phyloP scores from a whole-genome alignment of 2,329 filamentous ascomycete species.

The Fusarium longipes region DNA sequence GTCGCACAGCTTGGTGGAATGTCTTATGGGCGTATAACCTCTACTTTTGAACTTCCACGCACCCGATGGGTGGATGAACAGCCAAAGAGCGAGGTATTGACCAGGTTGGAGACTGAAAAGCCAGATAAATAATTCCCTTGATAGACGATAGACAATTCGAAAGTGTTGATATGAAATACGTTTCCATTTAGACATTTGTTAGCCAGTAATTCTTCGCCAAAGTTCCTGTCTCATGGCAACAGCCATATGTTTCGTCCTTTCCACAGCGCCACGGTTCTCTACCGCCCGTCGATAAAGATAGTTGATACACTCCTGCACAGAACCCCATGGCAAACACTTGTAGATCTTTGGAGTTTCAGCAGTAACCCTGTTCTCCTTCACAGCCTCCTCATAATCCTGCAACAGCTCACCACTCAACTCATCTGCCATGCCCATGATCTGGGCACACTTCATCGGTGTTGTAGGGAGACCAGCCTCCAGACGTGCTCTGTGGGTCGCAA shows the following conservation, averaged over 20 bases:
- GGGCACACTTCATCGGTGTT: constrained; percentile 59
- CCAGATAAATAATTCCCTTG: too few relatives aligned
- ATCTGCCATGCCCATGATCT: constrained; percentile 69
- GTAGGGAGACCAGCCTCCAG: constrained; percentile 49
- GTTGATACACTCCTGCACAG: constrained; percentile 52
- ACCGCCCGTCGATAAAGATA: constrained; percentile 54
- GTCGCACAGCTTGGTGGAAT: constrained; percentile 88
- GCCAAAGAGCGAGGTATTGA: neutral
- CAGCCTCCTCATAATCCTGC: constrained; percentile 47
- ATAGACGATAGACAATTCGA: too few relatives aligned
- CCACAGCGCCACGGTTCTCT: constrained; percentile 54
- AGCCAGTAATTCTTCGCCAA: constrained; percentile 43
- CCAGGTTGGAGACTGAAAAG: neutral
- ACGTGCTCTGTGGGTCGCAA: constrained; percentile 55
- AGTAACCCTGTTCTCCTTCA: neutral
- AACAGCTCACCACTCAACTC: constrained; percentile 64
- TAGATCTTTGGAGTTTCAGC: constrained; percentile 47
- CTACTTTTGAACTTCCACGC: constrained; percentile 75
- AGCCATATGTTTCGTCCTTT: constrained; percentile 48
- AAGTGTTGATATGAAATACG: neutral
- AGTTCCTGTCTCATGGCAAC: constrained; percentile 47
- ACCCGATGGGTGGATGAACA: constrained; percentile 11
- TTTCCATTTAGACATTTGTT: neutral
- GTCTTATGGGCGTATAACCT: constrained; percentile 77
- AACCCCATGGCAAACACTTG: constrained; percentile 56